A percentile compares a stretch with the other conserved stretches of the same genome.
phyloP scores from a whole-genome alignment of 2,329 filamentous ascomycete genomes.

The Penicillium sp. region DNA sequence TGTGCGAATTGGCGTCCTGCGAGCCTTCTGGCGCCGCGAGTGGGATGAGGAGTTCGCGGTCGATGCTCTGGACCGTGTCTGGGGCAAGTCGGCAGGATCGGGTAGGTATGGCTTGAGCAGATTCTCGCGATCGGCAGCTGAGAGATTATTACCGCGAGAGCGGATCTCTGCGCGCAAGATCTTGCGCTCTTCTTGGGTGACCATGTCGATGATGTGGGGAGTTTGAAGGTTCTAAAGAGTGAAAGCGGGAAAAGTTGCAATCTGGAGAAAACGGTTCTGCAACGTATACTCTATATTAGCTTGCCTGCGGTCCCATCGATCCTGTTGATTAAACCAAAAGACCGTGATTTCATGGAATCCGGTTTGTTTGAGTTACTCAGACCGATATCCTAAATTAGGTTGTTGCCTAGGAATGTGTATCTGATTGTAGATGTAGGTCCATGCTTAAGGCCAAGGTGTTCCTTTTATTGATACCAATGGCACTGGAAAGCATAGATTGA shows the following conservation, averaged over 20 bases:
- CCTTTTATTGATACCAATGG: not conserved
- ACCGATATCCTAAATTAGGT: not conserved
- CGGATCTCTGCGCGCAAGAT: constrained; percentile 42
- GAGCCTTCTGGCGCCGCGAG: constrained; percentile 26
- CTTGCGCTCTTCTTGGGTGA: constrained; percentile 34
- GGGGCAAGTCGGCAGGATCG: constrained; percentile 36
- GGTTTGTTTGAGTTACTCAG: not conserved
- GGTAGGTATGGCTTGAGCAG: constrained; percentile 52
- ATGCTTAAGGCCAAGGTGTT: not conserved
- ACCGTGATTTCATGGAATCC: not conserved
- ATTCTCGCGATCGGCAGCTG: constrained; percentile 50
- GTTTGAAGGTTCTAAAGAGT: constrained; percentile 2
- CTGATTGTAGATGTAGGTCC: not conserved
- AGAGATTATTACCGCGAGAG: constrained; percentile 43
- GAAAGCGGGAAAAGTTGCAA: constrained; percentile 5
- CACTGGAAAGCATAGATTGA: not conserved
- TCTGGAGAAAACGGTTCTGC: not conserved
- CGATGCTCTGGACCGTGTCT: constrained; percentile 11
- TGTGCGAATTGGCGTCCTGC: constrained; percentile 44
- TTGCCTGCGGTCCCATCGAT: not conserved
- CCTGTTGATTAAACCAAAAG: not conserved
- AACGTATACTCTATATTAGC: not conserved
- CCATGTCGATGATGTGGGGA: constrained; percentile 23
- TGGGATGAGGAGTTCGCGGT: constrained; percentile 15
- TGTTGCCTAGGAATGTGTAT: not conserved